Evolutionary conservation across 495 filamentous ascomycete genomes (phyloP), one percentile per base, ranked within the genome.

Genomic region (Aspergillus cavernicola): DNA sequence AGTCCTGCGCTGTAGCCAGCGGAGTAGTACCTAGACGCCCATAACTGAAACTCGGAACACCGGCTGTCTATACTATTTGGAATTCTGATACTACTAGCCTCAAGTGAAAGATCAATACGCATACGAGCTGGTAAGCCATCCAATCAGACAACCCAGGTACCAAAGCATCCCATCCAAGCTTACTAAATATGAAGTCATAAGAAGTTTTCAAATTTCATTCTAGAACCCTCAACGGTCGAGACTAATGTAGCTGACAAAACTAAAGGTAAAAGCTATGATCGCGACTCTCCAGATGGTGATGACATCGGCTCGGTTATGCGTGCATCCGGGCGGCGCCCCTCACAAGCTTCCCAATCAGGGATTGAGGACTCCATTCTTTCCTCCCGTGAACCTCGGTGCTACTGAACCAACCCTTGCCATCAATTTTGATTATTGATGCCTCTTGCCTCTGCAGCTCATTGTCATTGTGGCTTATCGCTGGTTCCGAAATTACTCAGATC

Each of bases 161-260:
- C 22, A 40, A 22, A 20, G 13, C 35, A 40, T 10, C 8, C 6
- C 15, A 40, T 40, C 19, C 22, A 38, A 38, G 3, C 18, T 40
- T 40, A 43, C 15, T 10, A 1, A 43, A 29, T n/a, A 43, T 29
- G 40, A 43, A 29, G 40, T 43, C 40, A 26, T 29, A 28, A 13
- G 11, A 20, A 29, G 23, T 22, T 43, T 43, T 22, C 24, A 43
- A 29, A 43, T 29, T 4, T 16, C 23, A 29, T 43, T 42, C 40
- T 43, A 16, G 40, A 43, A 43, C 13, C 15, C 12, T 6, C 19
- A 23, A 42, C 20, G 23, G 40, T 29, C 24, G 19, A n/a, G 23
- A 43, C 40, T 43, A 28, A 22, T 1, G 4, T 24, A 11, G 45
- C 45, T 49, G 45, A 49, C 45, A 49, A 49, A n/a, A n/a, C n/a